phyloP scores from a whole-genome alignment of 768 basidiomycete genomes.

The Hirschioporus abietinus region DNA sequence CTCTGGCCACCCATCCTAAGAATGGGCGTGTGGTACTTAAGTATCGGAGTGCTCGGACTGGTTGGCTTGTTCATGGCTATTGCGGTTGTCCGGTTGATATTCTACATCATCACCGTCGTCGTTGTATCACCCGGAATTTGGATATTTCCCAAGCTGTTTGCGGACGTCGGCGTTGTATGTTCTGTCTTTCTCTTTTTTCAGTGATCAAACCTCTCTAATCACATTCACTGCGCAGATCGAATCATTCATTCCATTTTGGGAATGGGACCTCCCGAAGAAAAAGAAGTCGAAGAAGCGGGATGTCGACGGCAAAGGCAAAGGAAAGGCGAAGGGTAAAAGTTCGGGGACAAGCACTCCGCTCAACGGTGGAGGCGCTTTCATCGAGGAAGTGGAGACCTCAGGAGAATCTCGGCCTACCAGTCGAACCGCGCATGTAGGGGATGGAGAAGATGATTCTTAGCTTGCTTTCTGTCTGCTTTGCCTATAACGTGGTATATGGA shows the following conservation, averaged over 20 bases:
- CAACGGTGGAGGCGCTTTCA: constrained; percentile 36
- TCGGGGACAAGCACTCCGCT: constrained; percentile 4
- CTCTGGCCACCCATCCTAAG: constrained; percentile 94
- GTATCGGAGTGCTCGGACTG: constrained; percentile 80
- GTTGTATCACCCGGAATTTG: constrained; percentile 89
- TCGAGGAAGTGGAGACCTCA: constrained; percentile 43
- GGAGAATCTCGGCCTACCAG: constrained; percentile 37
- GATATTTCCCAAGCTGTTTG: constrained; percentile 98
- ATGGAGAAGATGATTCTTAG: constrained; percentile 24
- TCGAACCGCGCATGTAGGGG: constrained; percentile 41
- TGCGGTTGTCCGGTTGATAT: constrained; percentile 85
- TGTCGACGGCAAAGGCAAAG: constrained; percentile 24
- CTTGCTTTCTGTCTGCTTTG: background rate
- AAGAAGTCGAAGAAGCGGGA: constrained; percentile 64
- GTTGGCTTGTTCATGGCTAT: constrained; percentile 88
- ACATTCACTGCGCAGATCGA: constrained; percentile 61
- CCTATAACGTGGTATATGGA: background rate
- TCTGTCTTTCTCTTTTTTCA: constrained; percentile 3
- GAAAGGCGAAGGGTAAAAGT: constrained; percentile 23
- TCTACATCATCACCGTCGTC: constrained; percentile 90
- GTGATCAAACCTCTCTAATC: background rate
- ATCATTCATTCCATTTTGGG: constrained; percentile 95
- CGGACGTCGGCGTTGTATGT: constrained; percentile 97
- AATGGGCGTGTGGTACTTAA: constrained; percentile 93
- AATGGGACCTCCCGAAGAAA: constrained; percentile 84